phyloP scores from a whole-genome alignment of 768 basidiomycete genomes.

The Russula sp. region DNA sequence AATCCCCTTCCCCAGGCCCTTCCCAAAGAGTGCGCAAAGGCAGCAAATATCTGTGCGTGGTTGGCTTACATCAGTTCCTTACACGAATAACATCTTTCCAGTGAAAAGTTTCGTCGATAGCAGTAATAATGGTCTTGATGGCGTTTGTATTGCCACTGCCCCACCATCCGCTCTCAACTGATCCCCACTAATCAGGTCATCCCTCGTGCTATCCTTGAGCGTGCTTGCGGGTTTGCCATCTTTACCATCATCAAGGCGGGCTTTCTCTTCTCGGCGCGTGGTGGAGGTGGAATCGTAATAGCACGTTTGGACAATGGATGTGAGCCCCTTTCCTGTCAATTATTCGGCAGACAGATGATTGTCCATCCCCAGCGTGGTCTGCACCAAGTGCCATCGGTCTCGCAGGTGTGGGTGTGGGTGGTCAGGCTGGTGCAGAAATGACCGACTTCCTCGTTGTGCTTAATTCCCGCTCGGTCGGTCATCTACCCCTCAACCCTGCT shows the following conservation, averaged over 20 bases:
- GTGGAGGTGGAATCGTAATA: constrained; percentile 85
- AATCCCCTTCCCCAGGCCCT: constrained; percentile 57
- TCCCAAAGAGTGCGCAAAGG: constrained; percentile 83
- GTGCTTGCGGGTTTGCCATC: constrained; percentile 79
- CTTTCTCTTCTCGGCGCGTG: constrained; percentile 70
- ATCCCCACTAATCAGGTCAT: constrained; percentile 43
- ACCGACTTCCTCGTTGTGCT: constrained; percentile 90
- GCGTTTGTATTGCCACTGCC: constrained; percentile 42
- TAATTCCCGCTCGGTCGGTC: constrained; percentile 71
- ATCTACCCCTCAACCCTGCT: background rate
- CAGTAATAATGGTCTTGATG: constrained; percentile 80
- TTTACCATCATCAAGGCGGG: constrained; percentile 80
- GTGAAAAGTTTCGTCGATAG: constrained; percentile 83
- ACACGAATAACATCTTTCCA: constrained; percentile 35
- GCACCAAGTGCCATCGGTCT: constrained; percentile 94
- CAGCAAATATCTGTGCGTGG: constrained; percentile 78
- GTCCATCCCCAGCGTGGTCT: constrained; percentile 68
- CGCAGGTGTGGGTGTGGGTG: constrained; percentile 85
- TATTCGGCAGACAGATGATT: background rate
- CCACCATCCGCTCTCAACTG: background rate
- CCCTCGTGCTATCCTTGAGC: constrained; percentile 52
- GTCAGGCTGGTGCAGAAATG: constrained; percentile 79
- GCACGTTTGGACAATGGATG: constrained; percentile 78
- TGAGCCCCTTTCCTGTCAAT: constrained; percentile 42
- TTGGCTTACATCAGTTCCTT: background rate